Base-by-base conservation (phyloP, 495 filamentous ascomycete genomes). In the Penicillium arizonense region DNA sequence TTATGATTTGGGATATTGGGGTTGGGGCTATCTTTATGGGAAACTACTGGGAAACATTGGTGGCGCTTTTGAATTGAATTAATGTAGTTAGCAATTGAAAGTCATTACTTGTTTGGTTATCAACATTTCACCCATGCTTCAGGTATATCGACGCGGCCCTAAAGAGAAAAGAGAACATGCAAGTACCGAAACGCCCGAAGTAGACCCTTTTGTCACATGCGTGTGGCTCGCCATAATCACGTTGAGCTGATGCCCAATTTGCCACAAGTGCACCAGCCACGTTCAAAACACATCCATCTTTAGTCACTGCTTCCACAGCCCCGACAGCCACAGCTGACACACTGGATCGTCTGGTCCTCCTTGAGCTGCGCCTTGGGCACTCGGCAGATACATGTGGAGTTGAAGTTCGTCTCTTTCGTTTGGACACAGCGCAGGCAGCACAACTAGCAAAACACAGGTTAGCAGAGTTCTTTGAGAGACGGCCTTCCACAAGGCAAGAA, bases 391-490 rank as follows among this genome's bases (percentile, higher is more conserved):
- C 94, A 99, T 3, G 95, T 98, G 37, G 89, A 84, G 70, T 94
- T 95, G 77, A 97, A 97, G 70, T 97, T 97, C 20, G 93, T 97
- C 78, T 99, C 95, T 70, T 97, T 97, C 3, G 94, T 97, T 68
- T 99, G 94, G 48, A 99, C 91, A 71, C 94, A 99, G 55, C 91
- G 86, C 47, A 96, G 77, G 65, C 94, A 99, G 68, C 94, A 99
- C 7, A 98, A 72, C 87, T 91, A 59, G 28, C 40, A 13, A 48
- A 43, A 55, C 26, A 44, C 30, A 3, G 49, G 53, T 69, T 46
- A 69, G 58, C 28, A 20, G 14, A 24, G 2, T 2, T 23, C 13
- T 37, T 24, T 18, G 26, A 36, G 28, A 35, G 11, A 10, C 13
- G 8, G 34, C 7, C 33, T n/a, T 0, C 4, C 5, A 34, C 8